A percentile compares a stretch with the other conserved stretches of the same genome.
Evolutionary conservation across 768 basidiomycete species (phyloP).

Genomic region (Russula brevipes): DNA sequence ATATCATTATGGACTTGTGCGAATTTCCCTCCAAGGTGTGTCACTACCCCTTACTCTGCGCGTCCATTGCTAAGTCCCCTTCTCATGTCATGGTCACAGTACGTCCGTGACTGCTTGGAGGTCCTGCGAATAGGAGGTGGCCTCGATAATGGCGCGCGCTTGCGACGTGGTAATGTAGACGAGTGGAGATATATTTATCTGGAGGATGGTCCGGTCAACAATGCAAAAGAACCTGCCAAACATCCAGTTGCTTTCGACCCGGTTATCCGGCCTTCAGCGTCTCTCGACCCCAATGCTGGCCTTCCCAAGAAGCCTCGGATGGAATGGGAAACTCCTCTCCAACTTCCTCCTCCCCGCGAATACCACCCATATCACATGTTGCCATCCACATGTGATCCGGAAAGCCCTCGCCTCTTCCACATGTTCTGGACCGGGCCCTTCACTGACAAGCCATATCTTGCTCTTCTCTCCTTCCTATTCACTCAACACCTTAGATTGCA

Average conservation of each 20-base stretch:
- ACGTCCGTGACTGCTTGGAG: conserved; percentile 96
- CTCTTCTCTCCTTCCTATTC: conserved; percentile 89
- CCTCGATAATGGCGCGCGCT: conserved; percentile 72
- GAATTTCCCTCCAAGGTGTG: conserved; percentile 79
- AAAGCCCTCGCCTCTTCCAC: conserved; percentile 87
- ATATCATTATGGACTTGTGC: conserved; percentile 88
- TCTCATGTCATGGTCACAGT: conserved; percentile 41
- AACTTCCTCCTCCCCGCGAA: conserved; percentile 45
- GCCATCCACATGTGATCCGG: conserved; percentile 68
- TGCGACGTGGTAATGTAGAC: conserved; percentile 70
- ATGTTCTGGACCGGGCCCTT: conserved; percentile 99
- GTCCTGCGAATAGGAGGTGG: conserved; percentile 87
- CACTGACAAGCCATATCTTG: conserved; percentile 97
- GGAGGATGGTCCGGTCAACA: conserved; percentile 47
- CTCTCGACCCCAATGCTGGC: conserved; percentile 47
- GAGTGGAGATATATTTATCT: conserved; percentile 87
- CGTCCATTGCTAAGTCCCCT: neutral
- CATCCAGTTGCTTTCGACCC: conserved; percentile 29
- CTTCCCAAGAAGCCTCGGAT: conserved; percentile 53
- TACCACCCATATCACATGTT: conserved; percentile 57
- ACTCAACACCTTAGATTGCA: conserved; percentile 92
- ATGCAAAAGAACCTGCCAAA: conserved; percentile 35
- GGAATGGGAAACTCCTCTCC: conserved; percentile 56
- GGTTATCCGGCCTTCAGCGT: conserved; percentile 25
- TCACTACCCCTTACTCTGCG: neutral